A percentile compares a stretch with the other conserved stretches of the same genome.
These are phyloP conservation scores for Dacryopinax spathularia DNA, from an alignment of 768 basidiomycete genomes.

Conservation along the genomic window DNA sequence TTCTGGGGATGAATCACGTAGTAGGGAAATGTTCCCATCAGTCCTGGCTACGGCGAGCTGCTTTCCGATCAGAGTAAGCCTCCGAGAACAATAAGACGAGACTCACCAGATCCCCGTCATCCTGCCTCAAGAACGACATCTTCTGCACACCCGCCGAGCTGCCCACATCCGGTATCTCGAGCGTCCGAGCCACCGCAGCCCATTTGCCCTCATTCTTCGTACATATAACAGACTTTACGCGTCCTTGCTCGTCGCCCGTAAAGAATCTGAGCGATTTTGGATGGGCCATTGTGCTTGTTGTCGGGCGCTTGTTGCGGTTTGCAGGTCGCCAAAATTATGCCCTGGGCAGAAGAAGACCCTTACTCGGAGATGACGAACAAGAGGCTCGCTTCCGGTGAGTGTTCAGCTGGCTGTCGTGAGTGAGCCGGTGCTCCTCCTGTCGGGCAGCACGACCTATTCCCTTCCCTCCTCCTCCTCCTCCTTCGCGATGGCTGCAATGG, in stretches of 20 bases:
- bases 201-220: slow-evolving; percentile 25
- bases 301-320: slow-evolving; percentile 22
- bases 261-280: slow-evolving; percentile 63
- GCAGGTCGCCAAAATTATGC: background rate
- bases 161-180: background rate
- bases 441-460: no score
- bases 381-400: background rate
- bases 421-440: no score
- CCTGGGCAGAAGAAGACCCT: background rate
- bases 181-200: slow-evolving; percentile 19
- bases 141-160: slow-evolving; percentile 2
- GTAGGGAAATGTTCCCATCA: slow-evolving; percentile 40
- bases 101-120: slow-evolving; percentile 9
- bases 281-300: no score
- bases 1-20: slow-evolving; percentile 22
- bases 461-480: no score
- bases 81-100: background rate
- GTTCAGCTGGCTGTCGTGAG: no score
- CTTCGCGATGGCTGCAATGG: slow-evolving; percentile 52
- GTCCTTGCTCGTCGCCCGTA: slow-evolving; percentile 65
- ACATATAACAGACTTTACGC: slow-evolving; percentile 48
- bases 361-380: background rate
- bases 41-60: slow-evolving; percentile 54
- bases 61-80: background rate
- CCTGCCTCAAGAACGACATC: slow-evolving; percentile 6